These are phyloP conservation scores for Nemania sp. DNA, from an alignment of 2,329 filamentous ascomycete genomes.

Conservation along the genomic window DNA sequence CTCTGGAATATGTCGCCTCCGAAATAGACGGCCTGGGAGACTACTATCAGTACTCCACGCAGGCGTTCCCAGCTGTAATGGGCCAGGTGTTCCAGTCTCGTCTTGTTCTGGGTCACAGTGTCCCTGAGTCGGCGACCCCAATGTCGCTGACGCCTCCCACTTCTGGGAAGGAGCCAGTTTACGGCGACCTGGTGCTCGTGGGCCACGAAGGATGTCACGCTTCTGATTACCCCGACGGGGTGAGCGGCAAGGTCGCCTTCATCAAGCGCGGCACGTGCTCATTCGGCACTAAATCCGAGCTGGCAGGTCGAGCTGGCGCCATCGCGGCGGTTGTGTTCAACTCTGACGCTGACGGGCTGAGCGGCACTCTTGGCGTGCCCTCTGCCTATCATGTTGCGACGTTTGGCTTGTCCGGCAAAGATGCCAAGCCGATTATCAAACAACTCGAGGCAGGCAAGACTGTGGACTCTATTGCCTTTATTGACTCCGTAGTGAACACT, in stretches of 20 bases:
- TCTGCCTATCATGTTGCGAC: conserved; percentile 66
- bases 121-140: conserved; percentile 55
- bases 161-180: conserved; percentile 60
- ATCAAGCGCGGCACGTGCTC: conserved; percentile 71
- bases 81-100: conserved; percentile 64
- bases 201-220: conserved; percentile 65
- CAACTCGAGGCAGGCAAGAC: conserved; percentile 56
- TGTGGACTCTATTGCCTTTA: conserved; percentile 61
- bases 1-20: conserved; percentile 64
- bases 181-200: conserved; percentile 64
- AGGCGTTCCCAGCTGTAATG: conserved; percentile 66
- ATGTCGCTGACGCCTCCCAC: conserved; percentile 73
- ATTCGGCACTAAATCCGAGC: conserved; percentile 72
- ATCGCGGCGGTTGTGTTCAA: conserved; percentile 76
- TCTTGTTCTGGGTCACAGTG: conserved; percentile 58
- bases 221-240: conserved; percentile 64
- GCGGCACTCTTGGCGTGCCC: conserved; percentile 71
- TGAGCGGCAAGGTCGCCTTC: conserved; percentile 69
- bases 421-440: conserved; percentile 60
- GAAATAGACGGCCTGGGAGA: conserved; percentile 58
- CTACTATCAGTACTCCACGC: conserved; percentile 67
- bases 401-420: conserved; percentile 65
- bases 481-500: conserved; percentile 59
- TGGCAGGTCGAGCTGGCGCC: conserved; percentile 71
- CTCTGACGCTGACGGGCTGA: conserved; percentile 64